Evolutionary conservation across 352 stramenopile species (phyloP).

Genomic region (Phytophthora tubulina): DNA sequence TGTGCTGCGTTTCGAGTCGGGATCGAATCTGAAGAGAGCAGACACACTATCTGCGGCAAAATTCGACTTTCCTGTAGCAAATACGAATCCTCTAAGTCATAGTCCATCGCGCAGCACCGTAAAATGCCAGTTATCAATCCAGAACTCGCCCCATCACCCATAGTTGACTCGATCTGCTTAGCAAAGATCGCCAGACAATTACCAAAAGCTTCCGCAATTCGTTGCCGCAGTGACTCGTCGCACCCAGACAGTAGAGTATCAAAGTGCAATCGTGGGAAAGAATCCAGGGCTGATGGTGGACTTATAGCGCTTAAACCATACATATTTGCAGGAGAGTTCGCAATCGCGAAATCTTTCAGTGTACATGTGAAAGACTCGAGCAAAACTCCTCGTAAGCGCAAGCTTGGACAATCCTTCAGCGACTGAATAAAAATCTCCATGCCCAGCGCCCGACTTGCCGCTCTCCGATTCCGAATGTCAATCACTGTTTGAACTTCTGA

Average conservation of each 20-base stretch:
- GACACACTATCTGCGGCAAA: constrained; percentile 57
- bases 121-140: constrained; percentile 57
- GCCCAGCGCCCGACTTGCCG: constrained; percentile 50
- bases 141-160: constrained; percentile 33
- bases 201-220: constrained; percentile 62
- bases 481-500: constrained; percentile 62
- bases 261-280: constrained; percentile 63
- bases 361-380: constrained; percentile 59
- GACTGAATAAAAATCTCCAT: constrained; percentile 57
- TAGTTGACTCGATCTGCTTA: constrained; percentile 35
- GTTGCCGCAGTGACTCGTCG: constrained; percentile 50
- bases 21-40: constrained; percentile 57
- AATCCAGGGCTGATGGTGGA: constrained; percentile 16
- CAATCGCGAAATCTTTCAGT: constrained; percentile 50
- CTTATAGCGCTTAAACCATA: constrained; percentile 9
- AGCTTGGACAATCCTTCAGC: constrained; percentile 38
- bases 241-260: constrained; percentile 64
- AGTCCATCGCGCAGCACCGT: constrained; percentile 73
- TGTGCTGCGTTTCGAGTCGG: constrained; percentile 65
- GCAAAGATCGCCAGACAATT: constrained; percentile 51
- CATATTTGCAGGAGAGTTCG: constrained; percentile 42
- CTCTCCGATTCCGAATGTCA: constrained; percentile 56
- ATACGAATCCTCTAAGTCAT: constrained; percentile 79
- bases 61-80: constrained; percentile 74
- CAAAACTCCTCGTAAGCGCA: constrained; percentile 47